phyloP scores from a whole-genome alignment of 140 eudicot species.

The Flaveria floridana region DNA sequence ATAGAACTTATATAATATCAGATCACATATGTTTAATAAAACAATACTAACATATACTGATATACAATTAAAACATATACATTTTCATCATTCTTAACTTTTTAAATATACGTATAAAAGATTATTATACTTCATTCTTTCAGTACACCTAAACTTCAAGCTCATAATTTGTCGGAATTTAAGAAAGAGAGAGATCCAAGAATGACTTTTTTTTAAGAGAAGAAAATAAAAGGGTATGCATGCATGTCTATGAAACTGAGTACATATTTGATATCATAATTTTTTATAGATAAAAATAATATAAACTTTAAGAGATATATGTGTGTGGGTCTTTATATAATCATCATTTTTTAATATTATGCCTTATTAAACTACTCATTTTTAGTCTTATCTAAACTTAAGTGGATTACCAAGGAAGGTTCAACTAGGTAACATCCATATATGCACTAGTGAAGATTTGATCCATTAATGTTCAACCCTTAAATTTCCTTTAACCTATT shows the following conservation, averaged over 20 bases:
- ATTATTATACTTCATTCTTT: neutral
- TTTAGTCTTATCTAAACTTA: neutral
- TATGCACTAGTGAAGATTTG: slow-evolving; percentile 25
- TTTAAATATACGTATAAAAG: too few species aligned
- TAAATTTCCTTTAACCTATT: neutral
- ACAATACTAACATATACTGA: neutral
- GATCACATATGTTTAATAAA: too few species aligned
- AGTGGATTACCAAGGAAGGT: slow-evolving; percentile 21
- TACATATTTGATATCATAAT: too few species aligned
- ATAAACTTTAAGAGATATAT: neutral
- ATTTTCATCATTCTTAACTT: too few species aligned
- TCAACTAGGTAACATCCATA: slow-evolving; percentile 17
- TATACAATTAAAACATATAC: neutral
- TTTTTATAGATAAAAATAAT: too few species aligned
- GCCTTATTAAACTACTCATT: neutral
- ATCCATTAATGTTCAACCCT: neutral
- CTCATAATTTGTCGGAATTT: neutral
- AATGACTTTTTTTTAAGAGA: too few species aligned
- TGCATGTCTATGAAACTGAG: neutral
- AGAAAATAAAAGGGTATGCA: neutral
- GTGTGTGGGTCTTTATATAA: neutral
- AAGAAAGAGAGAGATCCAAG: neutral
- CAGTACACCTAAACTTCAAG: neutral
- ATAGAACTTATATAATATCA: too few species aligned
- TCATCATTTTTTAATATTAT: neutral